Evolutionary conservation across 805 yeast genomes (phyloP).

Genomic region (Cephaloascus albidus): DNA sequence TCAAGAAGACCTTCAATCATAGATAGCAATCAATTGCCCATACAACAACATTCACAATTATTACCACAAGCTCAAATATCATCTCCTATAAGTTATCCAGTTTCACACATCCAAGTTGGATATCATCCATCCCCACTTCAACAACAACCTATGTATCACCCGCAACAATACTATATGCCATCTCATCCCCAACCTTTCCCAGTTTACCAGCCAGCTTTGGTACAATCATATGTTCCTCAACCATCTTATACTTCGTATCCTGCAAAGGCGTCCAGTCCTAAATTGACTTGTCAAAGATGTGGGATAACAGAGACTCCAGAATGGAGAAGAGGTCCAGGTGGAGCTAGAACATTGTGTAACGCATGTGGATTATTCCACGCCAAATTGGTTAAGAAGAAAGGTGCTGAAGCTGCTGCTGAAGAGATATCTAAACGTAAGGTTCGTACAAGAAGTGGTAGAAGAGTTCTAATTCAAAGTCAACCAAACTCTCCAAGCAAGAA

Average conservation of each 20-base stretch:
- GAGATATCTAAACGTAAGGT: constrained; percentile 5
- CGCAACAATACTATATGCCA: background rate
- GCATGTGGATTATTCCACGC: constrained; percentile 36
- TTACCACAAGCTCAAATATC: background rate
- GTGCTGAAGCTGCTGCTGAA: constrained; percentile 24
- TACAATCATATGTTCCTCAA: background rate
- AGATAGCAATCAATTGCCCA: background rate
- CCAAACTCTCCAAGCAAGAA: background rate
- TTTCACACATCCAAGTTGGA: background rate
- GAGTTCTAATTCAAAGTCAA: background rate
- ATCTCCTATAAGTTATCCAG: background rate
- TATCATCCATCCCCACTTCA: background rate
- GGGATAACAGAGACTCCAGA: constrained; percentile 37
- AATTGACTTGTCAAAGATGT: constrained; percentile 31
- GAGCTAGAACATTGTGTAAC: constrained; percentile 33
- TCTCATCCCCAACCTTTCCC: no score
- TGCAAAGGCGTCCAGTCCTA: constrained; percentile 11
- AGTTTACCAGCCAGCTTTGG: background rate
- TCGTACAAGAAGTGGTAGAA: background rate
- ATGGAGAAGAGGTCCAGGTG: constrained; percentile 35
- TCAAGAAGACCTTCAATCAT: background rate
- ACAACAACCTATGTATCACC: background rate
- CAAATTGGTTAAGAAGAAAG: constrained; percentile 24
- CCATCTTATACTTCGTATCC: no score
- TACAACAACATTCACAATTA: background rate